These are phyloP conservation scores for Acanthamoeba castellanii DNA, from an alignment of 208 protist species.

Conservation along the genomic window DNA sequence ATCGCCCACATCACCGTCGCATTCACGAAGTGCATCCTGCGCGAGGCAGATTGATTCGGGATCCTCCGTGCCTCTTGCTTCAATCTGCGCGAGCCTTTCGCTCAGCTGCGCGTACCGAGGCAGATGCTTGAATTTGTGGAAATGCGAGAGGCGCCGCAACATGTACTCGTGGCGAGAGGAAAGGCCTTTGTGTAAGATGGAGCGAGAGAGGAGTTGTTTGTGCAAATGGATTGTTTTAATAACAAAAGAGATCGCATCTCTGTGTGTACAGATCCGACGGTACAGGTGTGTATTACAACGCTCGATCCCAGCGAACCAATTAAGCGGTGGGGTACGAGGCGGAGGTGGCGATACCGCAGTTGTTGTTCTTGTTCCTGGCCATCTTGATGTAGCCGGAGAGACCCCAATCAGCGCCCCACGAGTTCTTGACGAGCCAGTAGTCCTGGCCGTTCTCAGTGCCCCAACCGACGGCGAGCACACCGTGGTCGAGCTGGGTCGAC, in stretches of 20 bases:
- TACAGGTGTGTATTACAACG: too few relatives aligned
- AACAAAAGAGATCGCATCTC: not conserved
- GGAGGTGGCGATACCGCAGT: constrained; percentile 69
- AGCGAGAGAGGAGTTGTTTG: not conserved
- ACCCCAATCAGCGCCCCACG: not conserved
- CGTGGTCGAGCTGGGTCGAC: constrained; percentile 87
- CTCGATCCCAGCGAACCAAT: not conserved
- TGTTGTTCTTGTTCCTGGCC: constrained; percentile 56
- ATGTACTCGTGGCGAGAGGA: not conserved
- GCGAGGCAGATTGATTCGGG: not conserved
- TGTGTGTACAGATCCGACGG: not conserved
- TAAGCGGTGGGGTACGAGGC: constrained; percentile 61
- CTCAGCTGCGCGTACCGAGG: not conserved
- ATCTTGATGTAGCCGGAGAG: constrained; percentile 25
- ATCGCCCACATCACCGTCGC: not conserved
- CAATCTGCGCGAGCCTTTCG: not conserved
- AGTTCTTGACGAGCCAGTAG: constrained; percentile 88
- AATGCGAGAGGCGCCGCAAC: not conserved
- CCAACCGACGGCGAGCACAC: constrained; percentile 87
- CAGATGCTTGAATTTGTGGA: not conserved
- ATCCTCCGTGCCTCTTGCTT: not conserved
- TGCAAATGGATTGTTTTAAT: not conserved
- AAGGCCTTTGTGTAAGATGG: not conserved
- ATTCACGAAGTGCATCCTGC: not conserved
- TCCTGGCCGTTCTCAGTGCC: constrained; percentile 78